Percentiles rank a stretch among this genome's conserved stretches.
These are phyloP conservation scores for Mucor irregularis DNA, from an alignment of 371 early-diverging fungal species.

Conservation along the genomic window DNA sequence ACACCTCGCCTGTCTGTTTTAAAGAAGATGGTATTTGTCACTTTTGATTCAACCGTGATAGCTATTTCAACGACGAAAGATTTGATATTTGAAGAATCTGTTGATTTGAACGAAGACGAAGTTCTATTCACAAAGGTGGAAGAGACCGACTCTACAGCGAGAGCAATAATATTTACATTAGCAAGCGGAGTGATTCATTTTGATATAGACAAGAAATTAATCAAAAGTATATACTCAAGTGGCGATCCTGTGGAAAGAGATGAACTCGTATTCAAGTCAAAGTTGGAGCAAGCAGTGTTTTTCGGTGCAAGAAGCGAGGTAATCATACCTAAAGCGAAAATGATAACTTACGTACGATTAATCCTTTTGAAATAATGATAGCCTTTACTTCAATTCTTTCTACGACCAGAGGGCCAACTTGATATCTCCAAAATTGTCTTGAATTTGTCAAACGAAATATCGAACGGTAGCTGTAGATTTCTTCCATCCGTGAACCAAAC, in stretches of 20 bases:
- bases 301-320: constrained; percentile 15
- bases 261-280: constrained; percentile 9
- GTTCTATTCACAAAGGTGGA: neutral
- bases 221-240: constrained; percentile 11
- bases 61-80: neutral
- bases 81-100: constrained; percentile 18
- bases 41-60: constrained; percentile 12
- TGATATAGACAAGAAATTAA: constrained; percentile 1
- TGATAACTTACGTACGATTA: no score
- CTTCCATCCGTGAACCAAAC: neutral
- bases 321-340: no score
- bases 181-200: constrained; percentile 3
- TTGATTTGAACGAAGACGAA: neutral
- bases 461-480: neutral
- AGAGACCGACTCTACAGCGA: neutral
- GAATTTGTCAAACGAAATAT: neutral
- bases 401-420: constrained; percentile 6
- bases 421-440: neutral
- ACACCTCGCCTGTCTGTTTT: constrained; percentile 2
- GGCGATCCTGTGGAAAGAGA: constrained; percentile 3
- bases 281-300: constrained; percentile 14
- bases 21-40: constrained; percentile 10
- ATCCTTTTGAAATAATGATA: neutral
- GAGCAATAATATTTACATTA: constrained; percentile 2
- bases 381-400: constrained; percentile 11